Percentiles rank a stretch among this genome's conserved stretches.
Conservation (phyloP, 345 rosid genomes). For the Geranium brycei region DNA sequence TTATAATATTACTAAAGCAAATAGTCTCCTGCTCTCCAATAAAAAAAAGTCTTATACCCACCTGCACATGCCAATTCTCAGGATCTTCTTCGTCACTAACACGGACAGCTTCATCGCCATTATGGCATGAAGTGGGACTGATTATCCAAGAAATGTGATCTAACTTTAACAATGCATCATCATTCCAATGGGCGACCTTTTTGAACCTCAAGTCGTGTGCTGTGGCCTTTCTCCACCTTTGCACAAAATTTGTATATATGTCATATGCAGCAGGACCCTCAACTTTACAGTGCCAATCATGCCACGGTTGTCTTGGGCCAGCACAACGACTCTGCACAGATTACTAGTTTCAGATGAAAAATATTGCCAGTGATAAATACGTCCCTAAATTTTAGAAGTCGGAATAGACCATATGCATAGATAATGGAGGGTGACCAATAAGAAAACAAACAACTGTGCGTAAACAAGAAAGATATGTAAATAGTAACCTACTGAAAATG, state of each 20-base stretch:
- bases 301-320: slow-evolving; percentile 79
- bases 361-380: too few relatives aligned
- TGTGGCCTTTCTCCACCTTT: slow-evolving; percentile 48
- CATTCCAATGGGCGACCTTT: slow-evolving; percentile 37
- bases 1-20: not conserved
- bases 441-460: slow-evolving; percentile 1
- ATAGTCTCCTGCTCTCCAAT: not conserved
- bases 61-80: slow-evolving; percentile 69
- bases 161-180: slow-evolving; percentile 39
- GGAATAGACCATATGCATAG: not conserved
- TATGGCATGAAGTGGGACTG: slow-evolving; percentile 32
- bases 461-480: not conserved
- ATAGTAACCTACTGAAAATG: slow-evolving; percentile 37
- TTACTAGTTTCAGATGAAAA: not conserved
- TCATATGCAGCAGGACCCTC: slow-evolving; percentile 75
- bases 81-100: slow-evolving; percentile 36
- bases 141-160: slow-evolving; percentile 47
- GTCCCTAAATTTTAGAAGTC: too few relatives aligned
- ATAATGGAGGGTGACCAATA: not conserved
- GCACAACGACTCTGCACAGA: slow-evolving; percentile 23
- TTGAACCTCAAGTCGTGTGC: slow-evolving; percentile 43
- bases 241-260: slow-evolving; percentile 48
- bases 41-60: slow-evolving; percentile 5
- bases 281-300: slow-evolving; percentile 59
- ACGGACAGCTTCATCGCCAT: slow-evolving; percentile 23